phyloP scores from a whole-genome alignment of 2,329 filamentous ascomycete genomes.

The Monilinia polystroma region DNA sequence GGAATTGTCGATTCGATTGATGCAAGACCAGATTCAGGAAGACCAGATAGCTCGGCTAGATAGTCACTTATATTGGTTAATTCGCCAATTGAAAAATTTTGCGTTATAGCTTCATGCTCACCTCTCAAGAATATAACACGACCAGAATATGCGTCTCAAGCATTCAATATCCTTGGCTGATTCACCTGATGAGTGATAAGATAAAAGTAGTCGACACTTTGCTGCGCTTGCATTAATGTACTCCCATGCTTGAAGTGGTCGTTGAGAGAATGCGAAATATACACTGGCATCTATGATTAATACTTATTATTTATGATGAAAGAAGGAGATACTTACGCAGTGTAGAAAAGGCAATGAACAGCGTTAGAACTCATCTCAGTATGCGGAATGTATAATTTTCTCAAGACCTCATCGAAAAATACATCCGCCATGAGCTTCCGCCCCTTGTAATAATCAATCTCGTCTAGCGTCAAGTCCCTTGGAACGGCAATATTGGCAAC shows the following conservation, averaged over 20 bases:
- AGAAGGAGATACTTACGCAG: constrained; percentile 43
- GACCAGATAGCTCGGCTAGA: constrained; percentile 51
- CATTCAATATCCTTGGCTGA: constrained; percentile 48
- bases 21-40: constrained; percentile 51
- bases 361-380: constrained; percentile 48
- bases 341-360: constrained; percentile 52
- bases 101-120: constrained; percentile 23
- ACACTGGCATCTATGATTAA: constrained; percentile 37
- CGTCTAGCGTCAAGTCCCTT: constrained; percentile 31
- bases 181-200: constrained; percentile 44
- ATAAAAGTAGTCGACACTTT: constrained; percentile 51
- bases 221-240: constrained; percentile 51
- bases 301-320: background rate
- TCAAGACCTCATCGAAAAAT: constrained; percentile 43
- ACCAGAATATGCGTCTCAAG: constrained; percentile 53
- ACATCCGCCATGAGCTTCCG: constrained; percentile 32
- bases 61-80: constrained; percentile 45
- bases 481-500: constrained; percentile 38
- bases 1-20: constrained; percentile 52
- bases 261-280: constrained; percentile 51
- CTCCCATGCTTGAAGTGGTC: constrained; percentile 54
- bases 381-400: constrained; percentile 48
- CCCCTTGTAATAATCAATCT: constrained; percentile 37
- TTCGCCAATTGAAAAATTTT: background rate
- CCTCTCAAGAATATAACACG: constrained; percentile 55